These are phyloP conservation scores for Pittosporum tobira DNA, from an alignment of 129 eudicot genomes.

Conservation along the genomic window DNA sequence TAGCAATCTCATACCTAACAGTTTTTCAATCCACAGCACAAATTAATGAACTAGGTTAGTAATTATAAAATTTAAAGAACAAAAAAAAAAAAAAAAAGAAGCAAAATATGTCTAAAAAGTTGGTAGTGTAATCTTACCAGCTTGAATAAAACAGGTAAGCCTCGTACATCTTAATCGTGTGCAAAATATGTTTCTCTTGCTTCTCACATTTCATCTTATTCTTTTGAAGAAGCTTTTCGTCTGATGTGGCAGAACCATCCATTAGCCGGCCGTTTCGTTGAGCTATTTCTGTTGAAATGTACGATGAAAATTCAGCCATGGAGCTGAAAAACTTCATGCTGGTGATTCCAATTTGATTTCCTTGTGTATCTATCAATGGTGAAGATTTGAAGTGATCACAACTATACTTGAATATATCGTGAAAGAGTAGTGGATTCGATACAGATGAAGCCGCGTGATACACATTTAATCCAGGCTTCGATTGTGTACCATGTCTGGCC, in stretches of 20 bases:
- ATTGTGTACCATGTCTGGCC: slow-evolving; percentile 23
- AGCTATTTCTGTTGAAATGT: slow-evolving; percentile 6
- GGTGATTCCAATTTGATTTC: slow-evolving; percentile 1
- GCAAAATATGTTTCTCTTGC: neutral
- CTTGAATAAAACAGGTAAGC: neutral
- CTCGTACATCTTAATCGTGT: neutral
- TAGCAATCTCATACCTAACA: slow-evolving; percentile 19
- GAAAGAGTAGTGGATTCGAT: slow-evolving; percentile 23
- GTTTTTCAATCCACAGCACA: neutral
- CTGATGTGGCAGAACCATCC: neutral
- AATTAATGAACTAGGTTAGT: too few relatives aligned
- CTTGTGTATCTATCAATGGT: slow-evolving; percentile 20
- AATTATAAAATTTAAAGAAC: neutral
- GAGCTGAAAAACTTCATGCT: slow-evolving; percentile 15
- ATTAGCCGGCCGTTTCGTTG: neutral
- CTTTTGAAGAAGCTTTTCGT: neutral
- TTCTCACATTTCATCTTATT: neutral
- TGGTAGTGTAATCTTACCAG: neutral
- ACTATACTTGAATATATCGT: neutral
- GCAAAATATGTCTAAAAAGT: neutral
- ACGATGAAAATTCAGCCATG: slow-evolving; percentile 10
- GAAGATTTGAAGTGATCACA: slow-evolving; percentile 23
- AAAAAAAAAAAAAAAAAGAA: neutral
- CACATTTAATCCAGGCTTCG: slow-evolving; percentile 17
- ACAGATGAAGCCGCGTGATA: slow-evolving; percentile 35